Evolutionary conservation across 176 grass and related monocot genomes (phyloP).

Genomic region (Oryza australiensis): DNA sequence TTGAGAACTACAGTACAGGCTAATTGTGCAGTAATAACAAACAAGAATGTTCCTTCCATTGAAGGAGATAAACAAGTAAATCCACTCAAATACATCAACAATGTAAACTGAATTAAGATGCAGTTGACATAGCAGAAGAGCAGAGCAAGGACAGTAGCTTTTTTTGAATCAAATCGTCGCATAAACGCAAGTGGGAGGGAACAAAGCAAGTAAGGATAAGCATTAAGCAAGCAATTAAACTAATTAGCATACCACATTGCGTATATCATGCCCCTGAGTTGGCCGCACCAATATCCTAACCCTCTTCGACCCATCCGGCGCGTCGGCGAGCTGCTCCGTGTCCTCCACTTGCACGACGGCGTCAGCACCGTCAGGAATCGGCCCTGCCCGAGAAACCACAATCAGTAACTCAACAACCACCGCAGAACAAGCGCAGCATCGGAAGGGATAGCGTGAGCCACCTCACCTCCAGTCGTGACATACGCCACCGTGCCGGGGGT

Average conservation of each 20-base stretch:
- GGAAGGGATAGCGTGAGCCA: background rate
- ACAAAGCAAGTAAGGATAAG: background rate
- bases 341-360: conserved; percentile 94
- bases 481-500: conserved; percentile 62
- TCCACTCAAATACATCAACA: background rate
- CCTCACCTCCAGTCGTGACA: conserved; percentile 83
- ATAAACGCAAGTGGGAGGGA: background rate
- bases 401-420: background rate
- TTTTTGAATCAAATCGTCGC: background rate
- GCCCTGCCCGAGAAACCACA: conserved; percentile 39
- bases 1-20: background rate
- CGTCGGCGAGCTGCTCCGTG: conserved; percentile 47
- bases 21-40: background rate
- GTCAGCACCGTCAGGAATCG: conserved; percentile 86
- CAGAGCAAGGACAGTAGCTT: background rate
- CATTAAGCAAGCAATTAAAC: background rate
- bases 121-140: background rate
- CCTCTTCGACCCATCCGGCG: conserved; percentile 47
- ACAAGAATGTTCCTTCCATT: background rate
- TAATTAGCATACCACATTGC: conserved; percentile 57
- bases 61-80: background rate
- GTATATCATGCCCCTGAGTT: conserved; percentile 53
- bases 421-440: background rate
- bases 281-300: conserved; percentile 65
- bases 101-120: background rate